A percentile compares a stretch with the other conserved stretches of the same genome.
Conservation (phyloP, 2,329 filamentous ascomycete genomes). For the Thermoascus crustaceus region DNA sequence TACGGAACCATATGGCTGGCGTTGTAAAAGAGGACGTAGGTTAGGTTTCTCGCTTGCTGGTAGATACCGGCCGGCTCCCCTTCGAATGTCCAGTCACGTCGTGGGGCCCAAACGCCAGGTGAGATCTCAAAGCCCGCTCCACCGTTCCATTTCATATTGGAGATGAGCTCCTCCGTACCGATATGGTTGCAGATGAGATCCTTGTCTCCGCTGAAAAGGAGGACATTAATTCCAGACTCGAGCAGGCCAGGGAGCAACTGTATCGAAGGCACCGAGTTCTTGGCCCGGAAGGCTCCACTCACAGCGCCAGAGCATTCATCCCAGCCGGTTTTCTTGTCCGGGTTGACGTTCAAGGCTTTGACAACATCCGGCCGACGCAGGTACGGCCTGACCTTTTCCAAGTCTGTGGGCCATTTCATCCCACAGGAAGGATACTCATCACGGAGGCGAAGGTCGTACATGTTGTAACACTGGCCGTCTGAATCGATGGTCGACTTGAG, state of each 20-base stretch:
- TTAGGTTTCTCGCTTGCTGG: conserved; percentile 89
- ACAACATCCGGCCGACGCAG: conserved; percentile 73
- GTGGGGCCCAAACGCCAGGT: conserved; percentile 83
- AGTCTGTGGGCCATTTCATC: conserved; percentile 96
- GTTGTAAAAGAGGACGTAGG: conserved; percentile 93
- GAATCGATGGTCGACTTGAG: conserved; percentile 55
- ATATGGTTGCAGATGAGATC: conserved; percentile 97
- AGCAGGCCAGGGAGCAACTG: conserved; percentile 70
- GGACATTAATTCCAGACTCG: conserved; percentile 60
- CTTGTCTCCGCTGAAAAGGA: conserved; percentile 87
- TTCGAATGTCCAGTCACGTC: conserved; percentile 89
- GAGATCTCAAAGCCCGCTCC: conserved; percentile 84
- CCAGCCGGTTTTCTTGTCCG: conserved; percentile 81
- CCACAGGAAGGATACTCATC: conserved; percentile 79
- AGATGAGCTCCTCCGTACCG: conserved; percentile 84
- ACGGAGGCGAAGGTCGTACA: conserved; percentile 88
- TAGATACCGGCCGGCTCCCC: conserved; percentile 81
- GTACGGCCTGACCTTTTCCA: conserved; percentile 70
- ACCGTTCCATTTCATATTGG: conserved; percentile 84
- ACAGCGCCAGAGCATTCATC: conserved; percentile 80
- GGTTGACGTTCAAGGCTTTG: conserved; percentile 71
- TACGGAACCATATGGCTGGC: conserved; percentile 98
- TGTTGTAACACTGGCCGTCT: conserved; percentile 67
- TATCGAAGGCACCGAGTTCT: conserved; percentile 64
- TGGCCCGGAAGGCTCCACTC: conserved; percentile 59